Evolutionary conservation across 257 asterid genomes (phyloP), one percentile per base, ranked within the genome.

Genomic region (Solanum ossicruentum): DNA sequence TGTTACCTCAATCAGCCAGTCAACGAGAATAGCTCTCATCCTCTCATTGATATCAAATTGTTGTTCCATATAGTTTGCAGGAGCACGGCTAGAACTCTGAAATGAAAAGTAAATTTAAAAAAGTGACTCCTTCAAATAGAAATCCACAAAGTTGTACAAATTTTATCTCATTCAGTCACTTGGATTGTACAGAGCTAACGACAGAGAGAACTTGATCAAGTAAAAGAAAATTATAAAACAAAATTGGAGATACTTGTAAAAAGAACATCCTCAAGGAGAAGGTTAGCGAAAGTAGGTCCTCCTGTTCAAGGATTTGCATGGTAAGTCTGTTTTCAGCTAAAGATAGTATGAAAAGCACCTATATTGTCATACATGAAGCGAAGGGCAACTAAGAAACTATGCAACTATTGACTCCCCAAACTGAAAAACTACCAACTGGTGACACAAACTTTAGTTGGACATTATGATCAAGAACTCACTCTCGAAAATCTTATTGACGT

Each of bases 1-100:
- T 67, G 12, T 89, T 89, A 96, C 99, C 98, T 97, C 98, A 16
- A 95, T 94, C 85, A 97, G 92, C 99, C 99, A 97, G 83, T 97
- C 98, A 36, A 97, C 92, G 8, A 97, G 95, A 87, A 97, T 95
- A 2, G 91, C 93, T 81, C 99, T 90, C 99, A 97, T 97, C 83
- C 94, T 88, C 10, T 95, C 99, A 82, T 97, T 97, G 36, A 95
- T 89, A 81, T 95, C 99, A 49, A 61, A 85, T 86, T 97, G 99
- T 13, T 87, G 91, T 10, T 60, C 67, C 98, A 95, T 97, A 58
- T 94, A 97, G 85, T 89, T 83, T 41, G 94, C 89, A 18, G 91
- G 89, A 83, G 92, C 96, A 67, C 93, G 85, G 89, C 93, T 88
- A 85, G 47, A 86, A 54, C 85, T 82, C 99, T 96, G 93, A 83